phyloP scores from a whole-genome alignment of 495 filamentous ascomycete species.

The Penicillium paxilli region DNA sequence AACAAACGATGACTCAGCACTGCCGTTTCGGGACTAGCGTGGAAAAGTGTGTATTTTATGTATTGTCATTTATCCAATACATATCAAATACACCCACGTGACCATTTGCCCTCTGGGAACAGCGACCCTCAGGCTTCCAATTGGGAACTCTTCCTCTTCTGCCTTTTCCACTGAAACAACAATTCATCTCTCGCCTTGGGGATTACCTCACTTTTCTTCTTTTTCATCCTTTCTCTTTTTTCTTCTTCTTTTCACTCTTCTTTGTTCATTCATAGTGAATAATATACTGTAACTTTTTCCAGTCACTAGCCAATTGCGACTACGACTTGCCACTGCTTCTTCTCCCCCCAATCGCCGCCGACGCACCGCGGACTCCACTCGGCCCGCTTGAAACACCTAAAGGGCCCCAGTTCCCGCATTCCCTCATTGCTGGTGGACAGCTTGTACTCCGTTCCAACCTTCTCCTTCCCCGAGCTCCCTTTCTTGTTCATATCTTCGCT shows the following conservation, averaged over 20 bases:
- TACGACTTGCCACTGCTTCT: neutral
- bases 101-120: too few relatives aligned
- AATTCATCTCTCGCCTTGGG: too few relatives aligned
- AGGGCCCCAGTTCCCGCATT: conserved; percentile 30
- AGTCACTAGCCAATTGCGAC: neutral
- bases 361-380: conserved; percentile 28
- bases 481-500: conserved; percentile 5
- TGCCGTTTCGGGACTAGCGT: conserved; percentile 18
- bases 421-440: conserved; percentile 20
- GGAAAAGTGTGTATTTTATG: neutral
- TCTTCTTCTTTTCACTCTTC: neutral
- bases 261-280: neutral
- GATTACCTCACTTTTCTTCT: neutral
- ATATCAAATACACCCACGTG: neutral
- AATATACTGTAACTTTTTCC: neutral
- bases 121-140: too few relatives aligned
- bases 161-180: too few relatives aligned
- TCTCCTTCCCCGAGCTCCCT: conserved; percentile 19
- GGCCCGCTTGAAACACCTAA: conserved; percentile 27
- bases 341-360: neutral
- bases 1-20: conserved; percentile 41
- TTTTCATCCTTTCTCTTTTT: neutral
- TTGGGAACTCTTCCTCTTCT: too few relatives aligned
- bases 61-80: neutral
- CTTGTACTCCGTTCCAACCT: conserved; percentile 20